These are phyloP conservation scores for Dioscorea dumetorum DNA, from an alignment of 106 monocot genomes.

Conservation along the genomic window DNA sequence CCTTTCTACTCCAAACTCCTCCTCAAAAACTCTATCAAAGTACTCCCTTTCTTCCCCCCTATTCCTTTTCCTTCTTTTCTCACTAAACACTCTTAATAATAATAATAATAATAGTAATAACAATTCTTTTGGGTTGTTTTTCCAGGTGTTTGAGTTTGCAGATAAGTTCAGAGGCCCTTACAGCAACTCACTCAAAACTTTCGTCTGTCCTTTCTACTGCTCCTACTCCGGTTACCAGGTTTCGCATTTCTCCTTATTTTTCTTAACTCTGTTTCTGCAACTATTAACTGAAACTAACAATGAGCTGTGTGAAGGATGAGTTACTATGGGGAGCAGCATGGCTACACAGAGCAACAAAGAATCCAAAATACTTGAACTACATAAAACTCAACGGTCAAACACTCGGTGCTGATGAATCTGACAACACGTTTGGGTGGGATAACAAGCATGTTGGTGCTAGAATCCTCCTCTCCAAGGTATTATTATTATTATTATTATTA, in stretches of 20 bases:
- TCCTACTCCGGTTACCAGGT: constrained; percentile 98
- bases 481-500: too few relatives aligned
- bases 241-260: not conserved
- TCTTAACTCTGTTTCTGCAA: not conserved
- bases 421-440: constrained; percentile 97
- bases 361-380: constrained; percentile 64
- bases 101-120: too few relatives aligned
- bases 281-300: not conserved
- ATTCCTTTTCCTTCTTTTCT: too few relatives aligned
- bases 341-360: constrained; percentile 78
- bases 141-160: constrained; percentile 85
- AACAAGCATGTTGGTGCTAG: constrained; percentile 98
- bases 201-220: constrained; percentile 95
- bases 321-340: constrained; percentile 92
- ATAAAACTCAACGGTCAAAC: constrained; percentile 79
- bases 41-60: not conserved
- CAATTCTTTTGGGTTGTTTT: not conserved
- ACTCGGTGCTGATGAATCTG: constrained; percentile 79
- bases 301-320: constrained; percentile 62
- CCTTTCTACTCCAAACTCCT: constrained; percentile 73
- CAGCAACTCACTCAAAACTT: constrained; percentile 53
- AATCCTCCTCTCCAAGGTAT: constrained; percentile 84
- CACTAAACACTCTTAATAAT: too few relatives aligned
- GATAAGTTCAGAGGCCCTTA: constrained; percentile 84
- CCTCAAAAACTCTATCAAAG: constrained; percentile 60